A percentile compares a stretch with the other conserved stretches of the same genome.
phyloP scores from a whole-genome alignment of 2,329 filamentous ascomycete species.

The Raffaelea ambrosiae region DNA sequence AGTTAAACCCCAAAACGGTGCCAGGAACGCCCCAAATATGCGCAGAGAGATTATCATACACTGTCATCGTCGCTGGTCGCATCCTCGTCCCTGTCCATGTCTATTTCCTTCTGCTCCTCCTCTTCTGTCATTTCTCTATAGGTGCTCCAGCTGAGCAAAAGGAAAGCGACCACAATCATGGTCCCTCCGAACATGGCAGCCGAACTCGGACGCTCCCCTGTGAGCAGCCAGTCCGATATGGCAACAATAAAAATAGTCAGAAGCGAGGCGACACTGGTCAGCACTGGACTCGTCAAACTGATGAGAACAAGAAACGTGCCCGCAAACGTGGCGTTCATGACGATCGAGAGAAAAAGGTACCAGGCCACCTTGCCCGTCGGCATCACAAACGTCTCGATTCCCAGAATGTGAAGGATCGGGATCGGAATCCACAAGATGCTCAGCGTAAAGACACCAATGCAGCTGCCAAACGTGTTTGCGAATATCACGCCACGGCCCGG shows the following conservation, averaged over 20 bases:
- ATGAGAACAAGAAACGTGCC: constrained; percentile 91
- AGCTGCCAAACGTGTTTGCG: constrained; percentile 81
- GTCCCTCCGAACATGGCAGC: constrained; percentile 75
- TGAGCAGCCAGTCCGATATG: constrained; percentile 79
- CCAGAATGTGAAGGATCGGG: constrained; percentile 70
- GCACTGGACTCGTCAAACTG: constrained; percentile 81
- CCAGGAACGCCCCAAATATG: too few relatives aligned
- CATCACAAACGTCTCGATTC: constrained; percentile 74
- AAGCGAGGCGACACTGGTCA: constrained; percentile 85
- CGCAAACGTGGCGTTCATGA: constrained; percentile 86
- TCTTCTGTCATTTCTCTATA: constrained; percentile 91
- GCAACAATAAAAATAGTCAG: constrained; percentile 97
- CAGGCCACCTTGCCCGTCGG: constrained; percentile 70
- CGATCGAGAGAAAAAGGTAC: constrained; percentile 70
- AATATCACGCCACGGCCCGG: constrained; percentile 91
- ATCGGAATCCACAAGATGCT: constrained; percentile 86
- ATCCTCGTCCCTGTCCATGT: constrained; percentile 15
- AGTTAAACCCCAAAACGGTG: too few relatives aligned
- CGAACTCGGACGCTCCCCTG: constrained; percentile 63
- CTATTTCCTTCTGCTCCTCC: constrained; percentile 47
- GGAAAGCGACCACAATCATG: constrained; percentile 81
- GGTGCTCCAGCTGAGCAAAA: constrained; percentile 82
- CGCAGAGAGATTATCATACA: too few relatives aligned
- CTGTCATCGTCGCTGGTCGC: constrained; percentile 2
- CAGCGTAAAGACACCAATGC: constrained; percentile 82